Conservation (phyloP, 208 protist genomes). For the Lotmaria passim region DNA sequence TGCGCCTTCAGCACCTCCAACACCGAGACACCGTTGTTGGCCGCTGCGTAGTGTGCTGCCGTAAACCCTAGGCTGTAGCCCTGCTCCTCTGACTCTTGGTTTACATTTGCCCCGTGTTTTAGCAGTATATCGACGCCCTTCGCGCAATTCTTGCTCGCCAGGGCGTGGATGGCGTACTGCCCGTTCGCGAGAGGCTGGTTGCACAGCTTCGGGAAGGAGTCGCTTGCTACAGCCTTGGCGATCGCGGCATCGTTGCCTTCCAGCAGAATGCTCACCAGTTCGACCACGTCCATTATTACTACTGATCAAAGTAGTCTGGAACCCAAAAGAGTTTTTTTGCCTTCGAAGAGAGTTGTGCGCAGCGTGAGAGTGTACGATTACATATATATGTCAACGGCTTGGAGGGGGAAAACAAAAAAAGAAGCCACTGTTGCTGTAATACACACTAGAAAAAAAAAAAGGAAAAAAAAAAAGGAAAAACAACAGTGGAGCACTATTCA, state of each 20-base stretch:
- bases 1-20: conserved; percentile 45
- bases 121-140: conserved; percentile 50
- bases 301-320: background rate
- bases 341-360: too few species aligned
- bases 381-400: too few species aligned
- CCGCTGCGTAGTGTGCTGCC: conserved; percentile 56
- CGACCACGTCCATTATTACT: conserved; percentile 8
- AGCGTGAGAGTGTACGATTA: too few species aligned
- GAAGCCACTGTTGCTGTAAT: too few species aligned
- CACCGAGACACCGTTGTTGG: conserved; percentile 34
- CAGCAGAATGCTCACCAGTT: conserved; percentile 21
- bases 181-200: conserved; percentile 39
- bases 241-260: conserved; percentile 20
- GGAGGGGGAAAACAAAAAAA: too few species aligned
- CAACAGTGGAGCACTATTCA: too few species aligned
- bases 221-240: conserved; percentile 4
- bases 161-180: conserved; percentile 58
- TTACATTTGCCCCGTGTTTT: conserved; percentile 40
- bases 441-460: too few species aligned
- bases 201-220: conserved; percentile 23
- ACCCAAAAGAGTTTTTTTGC: too few species aligned
- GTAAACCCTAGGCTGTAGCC: conserved; percentile 62
- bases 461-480: too few species aligned
- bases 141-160: conserved; percentile 22
- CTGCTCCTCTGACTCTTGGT: conserved; percentile 37